A percentile compares a stretch with the other conserved stretches of the same genome.
phyloP scores from a whole-genome alignment of 495 filamentous ascomycete species.

The Echria macrotheca region DNA sequence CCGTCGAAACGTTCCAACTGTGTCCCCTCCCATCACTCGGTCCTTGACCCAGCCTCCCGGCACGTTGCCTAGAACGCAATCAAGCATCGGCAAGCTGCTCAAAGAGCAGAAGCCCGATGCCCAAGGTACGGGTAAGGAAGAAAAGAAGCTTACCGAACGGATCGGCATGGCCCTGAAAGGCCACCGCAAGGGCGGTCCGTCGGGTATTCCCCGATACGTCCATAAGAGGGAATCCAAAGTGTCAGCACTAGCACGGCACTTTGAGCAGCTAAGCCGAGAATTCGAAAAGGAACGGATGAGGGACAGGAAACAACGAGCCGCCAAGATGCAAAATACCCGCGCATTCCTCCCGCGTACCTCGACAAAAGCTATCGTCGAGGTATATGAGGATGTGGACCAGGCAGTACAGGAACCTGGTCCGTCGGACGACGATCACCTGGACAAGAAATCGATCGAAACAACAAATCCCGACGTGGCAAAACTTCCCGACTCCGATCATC shows the following conservation, averaged over 20 bases:
- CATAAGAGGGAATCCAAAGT: slow-evolving; percentile 67
- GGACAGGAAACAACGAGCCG: slow-evolving; percentile 74
- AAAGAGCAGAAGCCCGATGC: slow-evolving; percentile 32
- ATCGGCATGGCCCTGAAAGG: slow-evolving; percentile 58
- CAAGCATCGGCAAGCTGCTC: slow-evolving; percentile 25
- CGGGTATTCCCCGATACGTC: slow-evolving; percentile 85
- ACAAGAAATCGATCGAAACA: slow-evolving; percentile 13
- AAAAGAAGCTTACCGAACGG: slow-evolving; percentile 69
- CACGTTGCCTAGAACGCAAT: slow-evolving; percentile 29
- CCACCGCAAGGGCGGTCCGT: slow-evolving; percentile 57
- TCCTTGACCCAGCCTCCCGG: slow-evolving; percentile 63
- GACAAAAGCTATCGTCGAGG: slow-evolving; percentile 93
- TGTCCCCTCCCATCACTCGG: slow-evolving; percentile 62
- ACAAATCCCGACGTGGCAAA: slow-evolving; percentile 25
- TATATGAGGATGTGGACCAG: slow-evolving; percentile 88
- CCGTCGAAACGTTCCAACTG: slow-evolving; percentile 36
- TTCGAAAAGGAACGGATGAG: slow-evolving; percentile 92
- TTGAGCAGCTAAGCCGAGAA: slow-evolving; percentile 92
- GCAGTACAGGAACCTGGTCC: slow-evolving; percentile 82
- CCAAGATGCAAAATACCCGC: slow-evolving; percentile 72
- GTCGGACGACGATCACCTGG: slow-evolving; percentile 54
- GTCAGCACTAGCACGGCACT: slow-evolving; percentile 84
- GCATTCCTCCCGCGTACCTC: slow-evolving; percentile 79
- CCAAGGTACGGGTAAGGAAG: slow-evolving; percentile 42
- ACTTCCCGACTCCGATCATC: slow-evolving; percentile 23